These are phyloP conservation scores for Talaromyces albobiverticillius DNA, from an alignment of 2,329 filamentous ascomycete species.

Conservation along the genomic window DNA sequence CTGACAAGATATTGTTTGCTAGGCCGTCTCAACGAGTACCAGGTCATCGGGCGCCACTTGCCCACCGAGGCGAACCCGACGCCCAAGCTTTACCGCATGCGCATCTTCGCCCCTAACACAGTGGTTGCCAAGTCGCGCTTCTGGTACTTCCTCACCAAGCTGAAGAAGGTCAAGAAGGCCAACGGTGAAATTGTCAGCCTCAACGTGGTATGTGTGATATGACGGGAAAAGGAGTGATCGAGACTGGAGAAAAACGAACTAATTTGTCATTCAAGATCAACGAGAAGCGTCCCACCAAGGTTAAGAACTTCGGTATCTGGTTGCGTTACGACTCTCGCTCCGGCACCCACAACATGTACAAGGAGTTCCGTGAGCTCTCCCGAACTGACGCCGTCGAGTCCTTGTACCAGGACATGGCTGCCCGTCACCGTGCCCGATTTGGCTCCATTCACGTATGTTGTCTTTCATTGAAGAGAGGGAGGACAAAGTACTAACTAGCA, in stretches of 20 bases:
- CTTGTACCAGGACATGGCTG: conserved; percentile 99
- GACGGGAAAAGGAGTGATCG: conserved; percentile 2
- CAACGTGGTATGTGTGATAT: conserved; percentile 87
- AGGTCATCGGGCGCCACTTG: conserved; percentile 99
- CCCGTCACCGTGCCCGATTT: conserved; percentile 97
- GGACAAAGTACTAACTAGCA: background rate
- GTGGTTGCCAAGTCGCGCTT: conserved; percentile 99
- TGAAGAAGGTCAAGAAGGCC: conserved; percentile 99
- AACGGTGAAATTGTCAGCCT: conserved; percentile 98
- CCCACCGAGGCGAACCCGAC: conserved; percentile 95
- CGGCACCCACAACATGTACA: conserved; percentile 99
- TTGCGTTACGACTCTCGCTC: conserved; percentile 99
- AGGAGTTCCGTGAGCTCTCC: conserved; percentile 99
- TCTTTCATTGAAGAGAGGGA: background rate
- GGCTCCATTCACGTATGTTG: conserved; percentile 92
- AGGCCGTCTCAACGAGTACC: conserved; percentile 99
- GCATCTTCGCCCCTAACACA: conserved; percentile 96
- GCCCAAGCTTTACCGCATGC: conserved; percentile 99
- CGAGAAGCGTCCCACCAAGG: conserved; percentile 98
- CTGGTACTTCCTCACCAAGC: conserved; percentile 99
- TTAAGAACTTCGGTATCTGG: conserved; percentile 99
- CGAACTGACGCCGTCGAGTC: conserved; percentile 92
- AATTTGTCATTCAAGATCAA: conserved; percentile 62
- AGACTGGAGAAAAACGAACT: conserved; percentile 2
- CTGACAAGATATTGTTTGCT: conserved; percentile 32